Base-by-base conservation (phyloP, 805 yeast genomes). In the Saccharomyces jurei region DNA sequence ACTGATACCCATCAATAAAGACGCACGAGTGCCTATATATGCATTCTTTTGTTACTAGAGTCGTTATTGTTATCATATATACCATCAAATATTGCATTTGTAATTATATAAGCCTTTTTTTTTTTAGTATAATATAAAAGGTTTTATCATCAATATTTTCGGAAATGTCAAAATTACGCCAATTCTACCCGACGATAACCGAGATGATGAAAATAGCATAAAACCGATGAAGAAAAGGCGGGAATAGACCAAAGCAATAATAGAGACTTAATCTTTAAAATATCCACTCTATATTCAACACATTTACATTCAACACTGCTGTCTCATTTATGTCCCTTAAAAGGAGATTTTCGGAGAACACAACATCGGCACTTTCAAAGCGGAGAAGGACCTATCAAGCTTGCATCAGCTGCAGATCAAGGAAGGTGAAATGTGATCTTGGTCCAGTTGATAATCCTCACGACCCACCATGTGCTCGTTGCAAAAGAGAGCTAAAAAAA, bases 351-450 rank as follows among this genome's bases (percentile, higher is more conserved):
- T 36, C 44, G 17, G 44, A 17, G 17, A 36, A 36, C 6, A 9
- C 22, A 36, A 22, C 25, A 17, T 11, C 11, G 10, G n/a, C 30
- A 41, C 6, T 17, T 41, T 48, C 49, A 41, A 71, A 66, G 54
- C 85, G 78, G 74, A 80, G 74, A 60, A 73, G 96, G 58, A 81
- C 83, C 57, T 91, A 87, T 67, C 78, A 81, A 58, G 97, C 97
- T 1, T 91, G 98, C 63, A 70, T 87, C 50, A 87, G 83, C 70
- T 91, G 98, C 67, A 79, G 97, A 17, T 80, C 83, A 6, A 78
- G 96, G 46, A 92, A 91, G 64, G 88, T 89, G 47, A 83, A 83
- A 63, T 91, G 98, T 73, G 96, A 89, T 65, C 71, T 91, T 60
- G 96, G 96, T 1, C 81, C 84, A 9, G 80, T 83, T 6, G 85